Evolutionary conservation across 2,329 filamentous ascomycete species (phyloP).

Genomic region (Daldinia sp.): DNA sequence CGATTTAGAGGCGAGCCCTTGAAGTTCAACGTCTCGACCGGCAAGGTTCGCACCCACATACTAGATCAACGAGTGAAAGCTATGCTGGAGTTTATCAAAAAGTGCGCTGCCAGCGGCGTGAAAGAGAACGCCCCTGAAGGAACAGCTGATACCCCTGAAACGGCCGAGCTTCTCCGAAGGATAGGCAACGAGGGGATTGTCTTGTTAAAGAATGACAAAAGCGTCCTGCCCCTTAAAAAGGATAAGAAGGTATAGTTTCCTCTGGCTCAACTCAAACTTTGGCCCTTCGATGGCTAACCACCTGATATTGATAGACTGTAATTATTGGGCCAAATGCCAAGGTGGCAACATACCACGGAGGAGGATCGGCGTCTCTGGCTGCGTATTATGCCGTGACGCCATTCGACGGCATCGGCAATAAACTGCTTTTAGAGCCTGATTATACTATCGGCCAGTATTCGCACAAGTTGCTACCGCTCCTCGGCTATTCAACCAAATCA

Average conservation of each 20-base stretch:
- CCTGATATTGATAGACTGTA: conserved; percentile 56
- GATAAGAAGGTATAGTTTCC: conserved; percentile 62
- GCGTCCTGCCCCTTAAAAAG: conserved; percentile 72
- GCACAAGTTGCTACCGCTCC: conserved; percentile 71
- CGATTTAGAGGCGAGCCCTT: conserved; percentile 64
- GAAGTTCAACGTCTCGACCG: conserved; percentile 65
- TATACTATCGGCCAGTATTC: conserved; percentile 74
- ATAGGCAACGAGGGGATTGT: conserved; percentile 78
- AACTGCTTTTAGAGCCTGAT: conserved; percentile 57
- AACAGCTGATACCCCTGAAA: conserved; percentile 69
- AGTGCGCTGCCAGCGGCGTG: conserved; percentile 65
- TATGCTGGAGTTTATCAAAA: conserved; percentile 71
- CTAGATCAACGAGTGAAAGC: conserved; percentile 70
- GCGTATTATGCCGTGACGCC: conserved; percentile 78
- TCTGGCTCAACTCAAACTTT: not conserved
- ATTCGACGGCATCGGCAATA: conserved; percentile 74
- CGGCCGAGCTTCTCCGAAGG: conserved; percentile 71
- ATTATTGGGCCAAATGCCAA: conserved; percentile 70
- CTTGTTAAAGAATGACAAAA: conserved; percentile 77
- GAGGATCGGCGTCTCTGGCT: conserved; percentile 71
- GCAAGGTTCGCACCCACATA: conserved; percentile 67
- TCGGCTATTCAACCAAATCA: conserved; percentile 66
- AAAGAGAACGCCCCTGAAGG: conserved; percentile 66
- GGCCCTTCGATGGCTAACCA: conserved; percentile 2
- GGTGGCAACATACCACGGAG: conserved; percentile 69